Base-by-base conservation (phyloP, 2,329 filamentous ascomycete species). In the Alternaria brassicicola region DNA sequence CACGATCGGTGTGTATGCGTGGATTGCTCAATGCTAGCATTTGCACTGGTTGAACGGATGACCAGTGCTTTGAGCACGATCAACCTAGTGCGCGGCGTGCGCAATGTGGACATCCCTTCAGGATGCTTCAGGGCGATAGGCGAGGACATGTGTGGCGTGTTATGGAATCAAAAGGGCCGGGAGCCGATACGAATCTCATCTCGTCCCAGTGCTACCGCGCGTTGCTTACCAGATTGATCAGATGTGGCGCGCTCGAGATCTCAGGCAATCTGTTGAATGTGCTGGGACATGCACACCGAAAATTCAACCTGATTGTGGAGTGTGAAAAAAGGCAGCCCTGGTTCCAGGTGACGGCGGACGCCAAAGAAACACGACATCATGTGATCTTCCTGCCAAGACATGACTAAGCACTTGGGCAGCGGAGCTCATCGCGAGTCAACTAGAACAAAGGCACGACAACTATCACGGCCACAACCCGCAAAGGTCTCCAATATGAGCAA, bases 401-500 rank as follows among this genome's bases (percentile, higher is more conserved):
- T 26, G 26, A 28, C 47, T 23, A 33, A 25, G 13, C 25, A 42
- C 33, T 23, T 4, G 35, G 31, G 17, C 23, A 31, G 38, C 25
- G 12, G 30, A 47, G 28, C 35, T 42, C 26, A 31, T 19, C 12
- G 33, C 28, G 35, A 19, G 8, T 42, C 39, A 28, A 19, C 7
- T 15, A 3, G 19, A 28, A 17, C 28, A 42, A 12, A 10, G n/a
- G 28, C 38, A 10, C 31, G 15, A n/a, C 15, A 25, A 45, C 25
- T 15, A 15, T 25, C 15, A 39, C 31, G 25, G 30, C 47, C 17
- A 25, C 25, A 33, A 15, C 15, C 39, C 12, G 26, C 36, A 10
- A 45, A 25, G 23, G 25, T 28, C 9, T 26, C 15, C 47, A 46
- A 19, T 17, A 66, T 66, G 62, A 57, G 57, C 28, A 52, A 55